Evolutionary conservation across 2,329 filamentous ascomycete genomes (phyloP), one percentile per base, ranked within the genome.

Genomic region (Calonectria pauciramosa): DNA sequence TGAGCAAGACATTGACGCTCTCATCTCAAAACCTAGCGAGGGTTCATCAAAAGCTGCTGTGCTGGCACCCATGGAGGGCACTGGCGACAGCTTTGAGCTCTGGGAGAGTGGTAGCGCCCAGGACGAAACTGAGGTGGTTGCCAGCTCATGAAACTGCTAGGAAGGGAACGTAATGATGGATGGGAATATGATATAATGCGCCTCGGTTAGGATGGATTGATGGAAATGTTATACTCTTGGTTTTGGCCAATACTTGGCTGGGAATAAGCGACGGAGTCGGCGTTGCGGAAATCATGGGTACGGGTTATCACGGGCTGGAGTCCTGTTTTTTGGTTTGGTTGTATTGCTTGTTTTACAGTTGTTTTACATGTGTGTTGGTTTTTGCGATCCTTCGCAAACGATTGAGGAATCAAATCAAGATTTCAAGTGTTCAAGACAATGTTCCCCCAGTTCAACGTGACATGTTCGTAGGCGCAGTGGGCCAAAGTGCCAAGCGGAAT

Each of bases 61-160:
- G 3, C 83, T 93, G 18, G 83, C 89, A 70, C 89, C 90, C 0
- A 87, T 93, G 7, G 90, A 93, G 68, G 91, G 90, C 60, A 89
- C 90, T 0, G 90, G 89, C 51, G 90, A 92, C 78, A 88, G 85
- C 81, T 91, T 94, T 79, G 92, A 94, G 79, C 88, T 95, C 20
- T 94, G 93, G 93, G 93, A 94, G 84, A 94, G 92, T 81, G 89
- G 88, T 32, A 94, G 92, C 83, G 89, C 90, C 32, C 90, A 91
- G 77, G 93, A 91, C 63, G 92, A 91, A 71, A 80, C 83, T 1
- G 88, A 89, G 72, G 70, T 74, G n/a, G 60, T 65, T 56, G 60
- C 65, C 0, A 80, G 77, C 63, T 83, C 81, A 77, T 82, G 49
- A 75, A 28, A 72, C 5, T 26, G 68, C 72, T n/a, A 56, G 64